Conservation (phyloP, 139 green algal species). For the Trebouxia sp. region DNA sequence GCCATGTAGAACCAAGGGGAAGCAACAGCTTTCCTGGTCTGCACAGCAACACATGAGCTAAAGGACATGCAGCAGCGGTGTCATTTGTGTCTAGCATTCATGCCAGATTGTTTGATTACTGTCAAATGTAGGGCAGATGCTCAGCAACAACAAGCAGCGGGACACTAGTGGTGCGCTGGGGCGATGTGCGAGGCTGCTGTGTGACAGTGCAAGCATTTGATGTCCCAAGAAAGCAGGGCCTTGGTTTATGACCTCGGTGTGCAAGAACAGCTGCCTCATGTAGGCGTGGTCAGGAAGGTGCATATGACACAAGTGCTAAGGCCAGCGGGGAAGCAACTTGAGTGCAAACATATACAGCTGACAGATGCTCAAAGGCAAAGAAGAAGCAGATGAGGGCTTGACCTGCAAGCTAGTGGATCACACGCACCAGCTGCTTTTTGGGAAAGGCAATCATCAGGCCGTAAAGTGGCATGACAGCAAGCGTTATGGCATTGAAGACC, state of each 20-base stretch:
- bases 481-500: slow-evolving; percentile 60
- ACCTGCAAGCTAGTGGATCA: background rate
- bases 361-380: too few relatives aligned
- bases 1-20: background rate
- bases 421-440: slow-evolving; percentile 32
- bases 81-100: too few relatives aligned
- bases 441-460: slow-evolving; percentile 59
- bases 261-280: too few relatives aligned
- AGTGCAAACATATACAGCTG: too few relatives aligned
- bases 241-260: too few relatives aligned
- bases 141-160: too few relatives aligned
- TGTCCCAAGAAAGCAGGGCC: too few relatives aligned
- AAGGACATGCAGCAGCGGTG: background rate
- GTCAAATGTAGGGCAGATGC: too few relatives aligned
- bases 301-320: background rate
- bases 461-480: slow-evolving; percentile 71
- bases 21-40: background rate
- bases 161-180: too few relatives aligned
- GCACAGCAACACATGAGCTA: background rate
- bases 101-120: too few relatives aligned
- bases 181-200: too few relatives aligned
- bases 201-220: too few relatives aligned
- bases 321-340: background rate
- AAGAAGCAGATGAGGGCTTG: background rate
- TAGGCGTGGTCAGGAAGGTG: background rate